Percentiles rank a stretch among this genome's conserved stretches.
These are phyloP conservation scores for Lasiosphaeria ovina DNA, from an alignment of 495 filamentous ascomycete species.

Conservation along the genomic window DNA sequence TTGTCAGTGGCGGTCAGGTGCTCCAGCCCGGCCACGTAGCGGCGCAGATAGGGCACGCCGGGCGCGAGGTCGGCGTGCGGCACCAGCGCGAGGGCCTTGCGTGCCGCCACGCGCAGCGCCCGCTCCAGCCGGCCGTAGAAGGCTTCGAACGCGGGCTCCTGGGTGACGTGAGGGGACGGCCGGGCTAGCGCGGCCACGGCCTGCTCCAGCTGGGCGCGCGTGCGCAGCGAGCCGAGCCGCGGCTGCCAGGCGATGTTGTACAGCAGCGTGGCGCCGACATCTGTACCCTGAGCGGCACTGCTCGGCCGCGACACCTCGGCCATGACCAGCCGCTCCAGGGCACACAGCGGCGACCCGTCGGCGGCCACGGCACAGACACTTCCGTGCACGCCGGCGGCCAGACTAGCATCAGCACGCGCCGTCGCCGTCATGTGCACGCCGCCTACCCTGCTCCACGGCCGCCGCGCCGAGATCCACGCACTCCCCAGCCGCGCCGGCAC, in stretches of 20 bases:
- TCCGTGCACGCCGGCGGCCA: background rate
- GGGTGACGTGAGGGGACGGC: too few relatives aligned
- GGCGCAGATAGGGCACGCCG: constrained; percentile 13
- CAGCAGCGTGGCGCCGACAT: constrained; percentile 22
- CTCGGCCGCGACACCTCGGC: background rate
- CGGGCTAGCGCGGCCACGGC: background rate
- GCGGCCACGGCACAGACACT: too few relatives aligned
- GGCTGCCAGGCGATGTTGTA: constrained; percentile 35
- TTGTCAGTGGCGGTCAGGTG: constrained; percentile 14
- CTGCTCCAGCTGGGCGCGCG: constrained; percentile 19
- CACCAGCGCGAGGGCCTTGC: constrained; percentile 13
- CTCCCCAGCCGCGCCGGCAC: constrained; percentile 1
- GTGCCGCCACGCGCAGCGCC: background rate
- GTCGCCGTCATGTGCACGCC: background rate
- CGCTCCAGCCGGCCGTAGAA: constrained; percentile 16
- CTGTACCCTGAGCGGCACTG: background rate
- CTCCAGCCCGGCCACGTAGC: constrained; percentile 29
- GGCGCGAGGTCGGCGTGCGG: constrained; percentile 6
- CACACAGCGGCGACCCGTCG: too few relatives aligned
- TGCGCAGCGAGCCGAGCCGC: constrained; percentile 26
- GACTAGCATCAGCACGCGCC: too few relatives aligned
- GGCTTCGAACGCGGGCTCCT: too few relatives aligned
- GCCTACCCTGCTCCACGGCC: background rate
- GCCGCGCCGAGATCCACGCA: background rate
- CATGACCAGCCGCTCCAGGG: too few relatives aligned